Conservation (phyloP, 208 protist genomes). For the Angomonas desouzai region DNA sequence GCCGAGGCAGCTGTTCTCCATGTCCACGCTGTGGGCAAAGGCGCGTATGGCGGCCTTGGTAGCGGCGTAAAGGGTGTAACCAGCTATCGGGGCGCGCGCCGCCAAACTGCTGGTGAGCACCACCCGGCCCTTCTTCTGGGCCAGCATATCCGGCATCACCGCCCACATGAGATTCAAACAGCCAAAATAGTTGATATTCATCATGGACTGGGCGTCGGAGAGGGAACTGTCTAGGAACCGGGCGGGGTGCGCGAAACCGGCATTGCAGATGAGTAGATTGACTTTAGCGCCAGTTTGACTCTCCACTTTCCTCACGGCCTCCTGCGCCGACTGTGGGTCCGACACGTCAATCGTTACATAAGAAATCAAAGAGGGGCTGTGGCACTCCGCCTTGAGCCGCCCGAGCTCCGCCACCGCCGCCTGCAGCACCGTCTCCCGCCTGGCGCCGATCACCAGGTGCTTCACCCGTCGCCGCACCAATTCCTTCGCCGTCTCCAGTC, state of each 20-base stretch:
- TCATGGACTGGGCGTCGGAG: conserved; percentile 54
- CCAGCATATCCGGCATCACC: conserved; percentile 75
- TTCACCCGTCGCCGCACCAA: conserved; percentile 41
- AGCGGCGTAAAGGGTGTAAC: conserved; percentile 80
- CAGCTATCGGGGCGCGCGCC: conserved; percentile 70
- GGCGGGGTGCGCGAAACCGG: conserved; percentile 73
- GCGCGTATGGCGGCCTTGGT: conserved; percentile 86
- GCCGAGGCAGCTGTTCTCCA: conserved; percentile 75
- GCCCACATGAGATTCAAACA: conserved; percentile 60
- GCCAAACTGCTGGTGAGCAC: conserved; percentile 79
- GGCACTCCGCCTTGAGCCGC: conserved; percentile 12
- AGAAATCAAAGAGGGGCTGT: conserved; percentile 41
- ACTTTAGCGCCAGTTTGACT: conserved; percentile 35
- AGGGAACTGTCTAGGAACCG: conserved; percentile 75
- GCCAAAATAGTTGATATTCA: conserved; percentile 91
- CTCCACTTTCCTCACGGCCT: conserved; percentile 19
- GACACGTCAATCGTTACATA: conserved; percentile 80
- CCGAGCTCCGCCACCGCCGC: conserved; percentile 46
- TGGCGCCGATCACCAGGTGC: conserved; percentile 67
- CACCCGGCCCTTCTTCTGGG: conserved; percentile 45
- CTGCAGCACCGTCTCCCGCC: conserved; percentile 52
- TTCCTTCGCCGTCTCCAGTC: conserved; percentile 58
- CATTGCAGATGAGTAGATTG: conserved; percentile 81
- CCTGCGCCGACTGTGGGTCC: conserved; percentile 49
- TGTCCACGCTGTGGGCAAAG: conserved; percentile 81